These are phyloP conservation scores for Panicum virgatum DNA, from an alignment of 202 grass and related monocot species.

Conservation along the genomic window DNA sequence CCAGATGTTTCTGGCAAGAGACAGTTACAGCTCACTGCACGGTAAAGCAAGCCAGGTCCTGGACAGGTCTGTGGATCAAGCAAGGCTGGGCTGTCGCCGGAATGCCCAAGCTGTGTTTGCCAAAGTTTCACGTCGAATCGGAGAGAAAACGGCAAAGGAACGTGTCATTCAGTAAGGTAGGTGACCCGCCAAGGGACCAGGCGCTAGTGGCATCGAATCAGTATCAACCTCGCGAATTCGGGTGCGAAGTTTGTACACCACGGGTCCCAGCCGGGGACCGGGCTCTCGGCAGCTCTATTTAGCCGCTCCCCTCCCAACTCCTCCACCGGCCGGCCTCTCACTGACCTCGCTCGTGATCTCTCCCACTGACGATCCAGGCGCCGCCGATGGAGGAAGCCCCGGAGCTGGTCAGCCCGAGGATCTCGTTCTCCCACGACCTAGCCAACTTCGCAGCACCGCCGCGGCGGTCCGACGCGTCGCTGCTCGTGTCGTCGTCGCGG, in stretches of 20 bases:
- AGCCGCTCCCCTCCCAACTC: constrained; percentile 17
- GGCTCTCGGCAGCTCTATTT: constrained; percentile 32
- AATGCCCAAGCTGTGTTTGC: not conserved
- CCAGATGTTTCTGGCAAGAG: not conserved
- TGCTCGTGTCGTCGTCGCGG: not conserved
- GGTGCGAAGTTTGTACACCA: constrained; percentile 49
- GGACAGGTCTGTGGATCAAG: not conserved
- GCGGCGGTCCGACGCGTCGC: constrained; percentile 2
- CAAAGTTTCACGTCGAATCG: constrained; percentile 10
- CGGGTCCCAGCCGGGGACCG: not conserved
- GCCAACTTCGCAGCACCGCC: not conserved
- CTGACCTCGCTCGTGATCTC: not conserved
- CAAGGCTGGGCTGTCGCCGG: not conserved
- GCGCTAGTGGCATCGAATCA: constrained; percentile 24
- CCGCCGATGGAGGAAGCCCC: constrained; percentile 18
- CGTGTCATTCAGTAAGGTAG: constrained; percentile 21
- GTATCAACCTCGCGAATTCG: constrained; percentile 37
- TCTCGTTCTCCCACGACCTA: constrained; percentile 71
- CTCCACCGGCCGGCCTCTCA: not conserved
- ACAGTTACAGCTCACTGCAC: not conserved
- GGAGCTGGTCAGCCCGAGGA: constrained; percentile 55
- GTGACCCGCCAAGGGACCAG: constrained; percentile 52
- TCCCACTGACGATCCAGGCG: not conserved
- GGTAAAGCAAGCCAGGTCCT: not conserved
- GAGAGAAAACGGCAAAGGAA: constrained; percentile 6